phyloP scores from a whole-genome alignment of 179 eudicot species.

The Dionaea muscipula region DNA sequence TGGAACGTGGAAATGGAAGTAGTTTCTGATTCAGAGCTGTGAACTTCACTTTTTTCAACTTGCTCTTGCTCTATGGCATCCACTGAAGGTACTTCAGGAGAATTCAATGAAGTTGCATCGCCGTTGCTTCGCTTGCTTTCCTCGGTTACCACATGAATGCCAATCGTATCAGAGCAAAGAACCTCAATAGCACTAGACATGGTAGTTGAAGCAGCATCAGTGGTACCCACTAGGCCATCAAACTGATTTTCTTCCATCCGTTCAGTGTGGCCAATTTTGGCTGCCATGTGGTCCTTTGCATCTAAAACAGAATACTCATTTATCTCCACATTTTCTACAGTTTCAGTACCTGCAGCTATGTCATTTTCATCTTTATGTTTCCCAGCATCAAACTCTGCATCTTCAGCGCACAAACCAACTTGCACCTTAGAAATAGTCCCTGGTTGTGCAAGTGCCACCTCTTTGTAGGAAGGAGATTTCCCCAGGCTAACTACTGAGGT shows the following conservation, averaged over 20 bases:
- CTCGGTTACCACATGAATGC: slow-evolving; percentile 35
- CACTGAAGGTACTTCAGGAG: slow-evolving; percentile 7
- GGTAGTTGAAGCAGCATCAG: slow-evolving; percentile 11
- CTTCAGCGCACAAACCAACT: slow-evolving; percentile 24
- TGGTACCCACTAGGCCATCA: slow-evolving; percentile 17
- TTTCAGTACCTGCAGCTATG: slow-evolving; percentile 12
- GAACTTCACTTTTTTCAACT: slow-evolving; percentile 21
- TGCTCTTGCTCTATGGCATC: slow-evolving; percentile 10
- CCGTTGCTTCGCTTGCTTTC: slow-evolving; percentile 20
- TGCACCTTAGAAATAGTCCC: slow-evolving; percentile 71
- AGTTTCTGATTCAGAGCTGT: slow-evolving; percentile 14
- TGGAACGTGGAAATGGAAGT: slow-evolving; percentile 14
- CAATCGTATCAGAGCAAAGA: slow-evolving; percentile 28
- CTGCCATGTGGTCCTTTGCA: slow-evolving; percentile 18
- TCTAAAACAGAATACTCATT: slow-evolving; percentile 21
- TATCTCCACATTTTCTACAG: slow-evolving; percentile 26
- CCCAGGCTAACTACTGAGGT: slow-evolving; percentile 76
- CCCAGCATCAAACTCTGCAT: slow-evolving; percentile 18
- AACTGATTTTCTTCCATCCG: slow-evolving; percentile 25
- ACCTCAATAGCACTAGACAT: slow-evolving; percentile 16
- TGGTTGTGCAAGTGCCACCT: slow-evolving; percentile 96
- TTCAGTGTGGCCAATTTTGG: slow-evolving; percentile 14
- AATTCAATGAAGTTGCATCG: slow-evolving; percentile 20
- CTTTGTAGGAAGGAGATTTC: slow-evolving; percentile 95
- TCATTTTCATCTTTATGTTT: slow-evolving; percentile 15